Base-by-base conservation (phyloP, 495 filamentous ascomycete genomes). In the Aspergillus biplanus region DNA sequence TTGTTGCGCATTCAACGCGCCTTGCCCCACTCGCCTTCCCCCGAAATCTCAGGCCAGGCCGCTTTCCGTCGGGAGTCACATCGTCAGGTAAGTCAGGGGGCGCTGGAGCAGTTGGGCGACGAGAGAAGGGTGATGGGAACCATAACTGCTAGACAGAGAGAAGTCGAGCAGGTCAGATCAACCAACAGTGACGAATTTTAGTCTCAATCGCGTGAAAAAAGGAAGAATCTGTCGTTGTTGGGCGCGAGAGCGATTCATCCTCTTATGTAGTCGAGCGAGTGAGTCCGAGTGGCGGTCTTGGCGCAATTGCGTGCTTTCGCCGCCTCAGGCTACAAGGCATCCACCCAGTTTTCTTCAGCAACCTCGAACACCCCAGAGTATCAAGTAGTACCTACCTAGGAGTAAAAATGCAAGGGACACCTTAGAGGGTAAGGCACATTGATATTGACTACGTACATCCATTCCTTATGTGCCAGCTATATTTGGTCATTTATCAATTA, bases 281-380 rank as follows among this genome's bases (percentile, higher is more conserved):
- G 67, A 67, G 58, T 66, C 65, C 67, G 32, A 39, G 47, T 64
- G 57, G 59, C 15, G 59, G 70, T 16, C 75, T 80, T 78, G 77
- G 77, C 77, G 61, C 32, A 75, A 79, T 78, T 71, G 75, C 77
- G 75, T 79, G 77, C 71, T 79, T 67, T 63, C 53, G 61, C n/a
- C 52, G 47, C 58, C 33, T 37, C 4, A 39, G n/a, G 32, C 61
- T 1, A 7, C 12, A 33, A 54, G 33, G 6, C 34, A 56, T 18
- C 12, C 37, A 13, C 15, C 13, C 53, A 21, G 21, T 27, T 2
- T 27, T 27, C 21, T 27, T 27, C 21, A 2, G 21, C 21, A 27
- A 27, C 21, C 2, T 2, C 1, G 21, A 27, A 27, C 21, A 27
- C 21, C 21, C 21, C 21, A 27, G 21, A 27, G 21, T 27, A n/a